Conservation (phyloP, 306 rosid species). For the Castanospermum australe region DNA sequence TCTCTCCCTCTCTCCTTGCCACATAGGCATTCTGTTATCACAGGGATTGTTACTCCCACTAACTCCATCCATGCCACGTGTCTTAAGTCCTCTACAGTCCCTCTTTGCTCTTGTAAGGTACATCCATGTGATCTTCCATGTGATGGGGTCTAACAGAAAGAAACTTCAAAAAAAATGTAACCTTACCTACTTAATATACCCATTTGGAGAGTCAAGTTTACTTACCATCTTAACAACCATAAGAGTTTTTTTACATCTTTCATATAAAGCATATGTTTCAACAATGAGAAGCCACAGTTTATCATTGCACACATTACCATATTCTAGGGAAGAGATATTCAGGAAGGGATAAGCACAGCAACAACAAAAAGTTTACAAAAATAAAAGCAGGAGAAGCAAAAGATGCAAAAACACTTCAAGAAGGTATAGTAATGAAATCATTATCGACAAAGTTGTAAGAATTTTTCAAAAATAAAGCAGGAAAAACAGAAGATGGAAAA, state of each 20-base stretch:
- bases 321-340: background rate
- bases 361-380: background rate
- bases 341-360: background rate
- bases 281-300: background rate
- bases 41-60: too few species aligned
- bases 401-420: background rate
- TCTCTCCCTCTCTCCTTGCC: too few species aligned
- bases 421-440: too few species aligned
- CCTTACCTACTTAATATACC: background rate
- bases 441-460: too few species aligned
- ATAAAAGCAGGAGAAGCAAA: background rate
- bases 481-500: too few species aligned
- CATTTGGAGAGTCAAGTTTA: background rate
- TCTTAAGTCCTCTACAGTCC: too few species aligned
- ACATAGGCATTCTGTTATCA: too few species aligned
- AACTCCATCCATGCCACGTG: too few species aligned
- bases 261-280: background rate
- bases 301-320: background rate
- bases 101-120: too few species aligned
- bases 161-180: background rate
- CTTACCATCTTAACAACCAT: background rate
- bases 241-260: background rate
- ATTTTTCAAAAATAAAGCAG: too few species aligned
- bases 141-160: too few species aligned
- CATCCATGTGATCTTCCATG: too few species aligned